Percentiles rank a stretch among this genome's conserved stretches.
phyloP scores from a whole-genome alignment of 495 filamentous ascomycete species.

The Evansstolkia leycettana region DNA sequence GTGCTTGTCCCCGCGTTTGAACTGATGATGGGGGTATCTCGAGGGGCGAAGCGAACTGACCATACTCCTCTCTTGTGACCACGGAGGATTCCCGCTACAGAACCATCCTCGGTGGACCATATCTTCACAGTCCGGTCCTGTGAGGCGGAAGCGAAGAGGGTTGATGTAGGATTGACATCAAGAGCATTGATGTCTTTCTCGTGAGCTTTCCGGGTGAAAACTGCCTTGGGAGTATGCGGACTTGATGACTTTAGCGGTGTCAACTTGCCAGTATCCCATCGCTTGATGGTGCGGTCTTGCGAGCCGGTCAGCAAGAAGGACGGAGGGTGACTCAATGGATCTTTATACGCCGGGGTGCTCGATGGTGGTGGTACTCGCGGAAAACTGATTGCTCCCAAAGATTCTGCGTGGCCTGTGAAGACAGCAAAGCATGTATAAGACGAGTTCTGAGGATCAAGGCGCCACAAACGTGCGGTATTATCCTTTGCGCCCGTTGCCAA shows the following conservation, averaged over 20 bases:
- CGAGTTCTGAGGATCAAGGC: constrained; percentile 61
- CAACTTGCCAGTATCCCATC: constrained; percentile 58
- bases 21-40: constrained; percentile 60
- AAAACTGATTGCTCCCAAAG: constrained; percentile 81
- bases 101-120: constrained; percentile 80
- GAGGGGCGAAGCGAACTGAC: constrained; percentile 80
- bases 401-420: constrained; percentile 88
- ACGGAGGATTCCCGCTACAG: constrained; percentile 74
- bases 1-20: constrained; percentile 48
- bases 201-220: constrained; percentile 84
- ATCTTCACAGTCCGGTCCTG: constrained; percentile 97
- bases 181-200: constrained; percentile 98
- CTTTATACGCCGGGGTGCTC: constrained; percentile 47
- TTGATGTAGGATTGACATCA: constrained; percentile 55
- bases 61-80: constrained; percentile 92
- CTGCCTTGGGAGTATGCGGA: constrained; percentile 37
- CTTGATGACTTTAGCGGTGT: constrained; percentile 23
- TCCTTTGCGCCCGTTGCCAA: constrained; percentile 93
- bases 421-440: constrained; percentile 69
- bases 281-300: constrained; percentile 88
- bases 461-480: constrained; percentile 86
- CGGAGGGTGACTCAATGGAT: constrained; percentile 69
- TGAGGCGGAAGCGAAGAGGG: constrained; percentile 84
- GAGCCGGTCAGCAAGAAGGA: constrained; percentile 80
- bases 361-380: constrained; percentile 52